Evolutionary conservation across 768 basidiomycete genomes (phyloP), one percentile per base, ranked within the genome.

Genomic region (Leucocoprinus sp.): DNA sequence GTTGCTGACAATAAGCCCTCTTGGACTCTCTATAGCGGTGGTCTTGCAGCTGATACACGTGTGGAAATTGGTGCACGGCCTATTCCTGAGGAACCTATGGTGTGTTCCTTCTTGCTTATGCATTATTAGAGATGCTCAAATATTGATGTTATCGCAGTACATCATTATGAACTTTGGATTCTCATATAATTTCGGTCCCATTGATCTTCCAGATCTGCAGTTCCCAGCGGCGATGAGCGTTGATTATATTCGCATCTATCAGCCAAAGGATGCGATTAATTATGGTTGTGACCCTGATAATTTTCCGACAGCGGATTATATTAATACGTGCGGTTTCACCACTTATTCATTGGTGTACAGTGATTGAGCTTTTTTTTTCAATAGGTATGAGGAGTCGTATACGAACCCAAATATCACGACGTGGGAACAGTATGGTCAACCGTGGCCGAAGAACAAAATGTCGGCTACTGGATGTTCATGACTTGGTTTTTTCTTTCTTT

Each of bases 241-340:
- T 36, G 90, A 93, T 58, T 92, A 78, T 45, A 76, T 92, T 38
- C 74, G 90, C 6, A 80, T 93, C 1, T 82, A 81, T 54, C 80
- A 80, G 50, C 65, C 63, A 8, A 64, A 66, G 41, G 63, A 69
- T 43, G 45, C 58, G 34, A 60, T 67, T 28, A 79, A 77, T 50
- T 64, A 78, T 43, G 79, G 80, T 1, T 83, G 81, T 52, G 82
- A 88, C 56, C 86, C 89, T 4, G 51, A 55, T 2, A 70, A 72
- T 14, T 78, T 71, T 57, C 89, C 91, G 0, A 93, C 91, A 0
- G 58, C 66, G 9, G 61, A 69, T 1, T 93, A 93, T 57, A 93
- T 92, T 53, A 57, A 79, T 19, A 64, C 71, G 78, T 83, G 60
- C 12, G 61, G 57, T 2, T 18, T 44, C 35, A 3, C n/a, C 9